A percentile compares a stretch with the other conserved stretches of the same genome.
Evolutionary conservation across 352 stramenopile species (phyloP).

Genomic region (Peronospora farinosa): DNA sequence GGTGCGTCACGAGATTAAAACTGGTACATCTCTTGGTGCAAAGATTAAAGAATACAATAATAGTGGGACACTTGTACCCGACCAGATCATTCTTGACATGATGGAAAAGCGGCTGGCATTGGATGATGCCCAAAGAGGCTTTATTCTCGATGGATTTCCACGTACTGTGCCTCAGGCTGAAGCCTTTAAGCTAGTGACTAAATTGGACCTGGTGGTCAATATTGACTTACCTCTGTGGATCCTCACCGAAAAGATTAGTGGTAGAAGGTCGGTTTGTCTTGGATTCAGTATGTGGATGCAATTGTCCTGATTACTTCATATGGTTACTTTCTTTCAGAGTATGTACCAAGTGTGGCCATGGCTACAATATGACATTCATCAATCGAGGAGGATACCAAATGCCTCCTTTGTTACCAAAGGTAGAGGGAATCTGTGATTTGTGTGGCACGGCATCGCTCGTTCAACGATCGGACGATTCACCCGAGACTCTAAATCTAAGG

Average conservation of each 20-base stretch:
- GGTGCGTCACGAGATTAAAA: slow-evolving; percentile 86
- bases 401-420: slow-evolving; percentile 85
- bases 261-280: slow-evolving; percentile 46
- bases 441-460: slow-evolving; percentile 71
- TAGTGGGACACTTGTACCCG: slow-evolving; percentile 74
- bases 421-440: slow-evolving; percentile 68
- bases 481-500: slow-evolving; percentile 75
- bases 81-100: slow-evolving; percentile 88
- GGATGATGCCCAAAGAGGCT: slow-evolving; percentile 67
- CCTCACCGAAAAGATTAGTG: slow-evolving; percentile 86
- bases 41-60: slow-evolving; percentile 86
- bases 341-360: slow-evolving; percentile 73
- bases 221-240: slow-evolving; percentile 87
- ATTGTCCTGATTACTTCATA: neutral
- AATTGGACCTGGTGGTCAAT: slow-evolving; percentile 83
- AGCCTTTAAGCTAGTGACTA: slow-evolving; percentile 66
- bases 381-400: slow-evolving; percentile 85
- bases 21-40: slow-evolving; percentile 50
- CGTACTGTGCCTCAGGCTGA: slow-evolving; percentile 85
- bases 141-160: slow-evolving; percentile 88
- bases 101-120: slow-evolving; percentile 67
- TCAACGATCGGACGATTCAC: slow-evolving; percentile 74
- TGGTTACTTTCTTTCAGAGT: slow-evolving; percentile 33
- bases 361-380: slow-evolving; percentile 88
- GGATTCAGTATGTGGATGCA: neutral